Evolutionary conservation across 164 flowering plant species (phyloP), one percentile per base, ranked within the genome.

Genomic region (Litsea cubeba): DNA sequence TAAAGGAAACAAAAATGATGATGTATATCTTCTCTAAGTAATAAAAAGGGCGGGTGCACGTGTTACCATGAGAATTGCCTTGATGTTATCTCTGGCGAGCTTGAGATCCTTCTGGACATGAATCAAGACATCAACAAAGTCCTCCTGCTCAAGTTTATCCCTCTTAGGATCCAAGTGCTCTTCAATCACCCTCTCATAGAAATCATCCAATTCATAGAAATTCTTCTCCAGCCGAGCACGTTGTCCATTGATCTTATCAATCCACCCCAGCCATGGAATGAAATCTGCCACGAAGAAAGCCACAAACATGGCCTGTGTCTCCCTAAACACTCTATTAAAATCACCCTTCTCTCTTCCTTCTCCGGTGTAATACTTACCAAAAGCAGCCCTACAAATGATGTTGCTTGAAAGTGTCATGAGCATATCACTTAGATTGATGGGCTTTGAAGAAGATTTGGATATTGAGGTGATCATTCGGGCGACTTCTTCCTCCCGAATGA

Each of bases 191-290:
- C 65, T 30, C 2, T 82, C 76, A 49, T 70, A 79, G 28, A 86
- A 75, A n/a, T 3, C 14, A 49, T 86, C 85, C 75, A 82, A 14
- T 5, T 73, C 68, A 32, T 8, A 18, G 60, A 82, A 87, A 28
- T 10, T 78, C 67, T 72, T 78, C 60, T 81, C 79, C 0, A 87
- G 72, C 54, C 76, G 68, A 15, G 71, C 32, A 0, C 50, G n/a
- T 17, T 49, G 15, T 5, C 87, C 87, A 50, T 65, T 76, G 30
- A 87, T n/a, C 74, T 70, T 80, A 74, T 83, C 79, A 3, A 87
- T 17, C 88, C 88, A 87, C 15, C 77, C 60, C 62, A 82, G 18
- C 74, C 72, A 72, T n/a, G 90, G 87, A 32, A 83, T 75, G 63
- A 71, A 82, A 54, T 87, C 90, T 3, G 83, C 71, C 5, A 78